Evolutionary conservation across 345 rosid genomes (phyloP), one percentile per base, ranked within the genome.

Genomic region (Citrus inodora): DNA sequence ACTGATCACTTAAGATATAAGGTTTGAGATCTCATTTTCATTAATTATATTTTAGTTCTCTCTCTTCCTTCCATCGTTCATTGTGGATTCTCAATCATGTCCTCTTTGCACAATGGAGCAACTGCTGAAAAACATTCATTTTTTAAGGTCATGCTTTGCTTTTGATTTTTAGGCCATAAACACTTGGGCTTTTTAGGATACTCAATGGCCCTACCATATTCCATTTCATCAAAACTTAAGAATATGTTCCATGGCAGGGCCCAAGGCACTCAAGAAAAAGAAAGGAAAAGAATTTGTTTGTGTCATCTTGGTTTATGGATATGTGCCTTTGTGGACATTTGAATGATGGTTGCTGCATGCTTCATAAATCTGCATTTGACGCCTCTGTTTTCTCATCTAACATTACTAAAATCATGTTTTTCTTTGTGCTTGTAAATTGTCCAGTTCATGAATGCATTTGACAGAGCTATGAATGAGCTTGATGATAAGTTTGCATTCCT

Each of bases 391-490:
- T 37, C 32, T 53, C 40, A 19, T 35, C 58, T 25, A 53, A 73
- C 13, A 24, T 40, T 61, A 63, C 51, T 73, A 35, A 48, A 38
- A 5, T 30, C 6, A 4, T 21, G 4, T 63, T 68, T 72, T 35
- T 73, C 46, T 77, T 76, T 73, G 63, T 72, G 72, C 61, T 69
- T 62, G 67, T 30, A 60, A 77, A 16, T 71, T 81, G 61, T 85
- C 32, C 87, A 89, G 97, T 90, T 90, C 86, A 60, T 92, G 94
- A 87, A 88, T 82, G 92, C 87, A 59, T 92, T 92, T 86, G 93
- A 90, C 82, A 53, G 75, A 81, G 94, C 94, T 24, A 90, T 92
- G 93, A 88, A 92, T 81, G 75, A 76, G 79, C 92, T 92, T 80
- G 94, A 92, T 78, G 92, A 92, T 65, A 88, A 86, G 64, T 89